Percentiles rank a stretch among this genome's conserved stretches.
These are phyloP conservation scores for Asterochloris sp. DNA, from an alignment of 139 green algal species.

Conservation along the genomic window DNA sequence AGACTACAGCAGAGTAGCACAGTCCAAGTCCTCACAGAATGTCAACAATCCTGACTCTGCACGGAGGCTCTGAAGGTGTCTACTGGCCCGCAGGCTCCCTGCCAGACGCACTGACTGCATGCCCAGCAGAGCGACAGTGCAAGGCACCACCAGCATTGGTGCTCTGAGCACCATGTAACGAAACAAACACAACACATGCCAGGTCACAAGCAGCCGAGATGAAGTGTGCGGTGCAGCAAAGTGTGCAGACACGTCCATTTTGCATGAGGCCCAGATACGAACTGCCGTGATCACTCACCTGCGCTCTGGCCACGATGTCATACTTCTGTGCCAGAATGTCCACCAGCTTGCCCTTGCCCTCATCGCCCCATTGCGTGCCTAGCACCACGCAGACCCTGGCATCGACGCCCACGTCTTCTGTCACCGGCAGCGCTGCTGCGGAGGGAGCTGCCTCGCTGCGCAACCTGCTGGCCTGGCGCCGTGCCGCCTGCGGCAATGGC, in stretches of 20 bases:
- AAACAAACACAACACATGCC: neutral
- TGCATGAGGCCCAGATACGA: neutral
- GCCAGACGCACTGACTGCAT: no score
- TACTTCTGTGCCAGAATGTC: slow-evolving; percentile 97
- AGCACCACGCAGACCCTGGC: slow-evolving; percentile 87
- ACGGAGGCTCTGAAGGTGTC: no score
- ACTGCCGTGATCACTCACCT: slow-evolving; percentile 49
- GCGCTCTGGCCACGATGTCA: slow-evolving; percentile 91
- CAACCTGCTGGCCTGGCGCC: no score
- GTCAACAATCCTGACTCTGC: no score
- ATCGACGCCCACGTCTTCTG: slow-evolving; percentile 20
- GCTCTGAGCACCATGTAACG: no score
- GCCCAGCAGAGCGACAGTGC: no score
- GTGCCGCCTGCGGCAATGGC: no score
- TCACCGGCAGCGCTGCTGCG: no score
- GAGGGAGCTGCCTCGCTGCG: no score
- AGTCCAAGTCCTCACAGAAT: no score
- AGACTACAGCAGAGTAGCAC: neutral
- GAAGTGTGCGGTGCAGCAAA: neutral
- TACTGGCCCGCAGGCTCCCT: no score
- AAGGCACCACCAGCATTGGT: no score
- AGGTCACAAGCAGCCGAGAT: neutral
- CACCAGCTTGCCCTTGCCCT: slow-evolving; percentile 99
- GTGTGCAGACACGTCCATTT: neutral
- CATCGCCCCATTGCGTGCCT: slow-evolving; percentile 98